Evolutionary conservation across 768 basidiomycete species (phyloP), one percentile per base, ranked within the genome.

Genomic region (Nidula microcarpa): DNA sequence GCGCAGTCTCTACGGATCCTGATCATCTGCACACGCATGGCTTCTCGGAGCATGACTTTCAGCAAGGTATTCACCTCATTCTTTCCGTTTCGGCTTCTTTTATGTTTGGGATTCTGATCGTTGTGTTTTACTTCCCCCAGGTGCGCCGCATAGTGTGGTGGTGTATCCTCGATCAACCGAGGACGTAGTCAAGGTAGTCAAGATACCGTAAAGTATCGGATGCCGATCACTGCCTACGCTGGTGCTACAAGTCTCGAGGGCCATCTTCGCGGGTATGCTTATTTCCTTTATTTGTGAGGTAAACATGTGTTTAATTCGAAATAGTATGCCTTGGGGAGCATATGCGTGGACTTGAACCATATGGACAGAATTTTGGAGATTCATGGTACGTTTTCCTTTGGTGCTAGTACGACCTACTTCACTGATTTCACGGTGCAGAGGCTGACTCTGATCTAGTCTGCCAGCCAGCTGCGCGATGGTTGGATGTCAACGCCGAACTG

Each of bases 171-270:
- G 67, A 14, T 79, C 74, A 23, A 94, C 93, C 0, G 87, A 90
- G 56, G 92, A 96, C 58, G 91, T 96, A 1, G 85, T 87, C 39
- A 77, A 81, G 58, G 78, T 93, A 47, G 87, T 95, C 47, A 81
- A 86, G 54, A 77, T 89, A 45, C 88, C 2, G 78, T 76, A 39
- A 85, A 85, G 65, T 87, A 85, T 68, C 75, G 74, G 30, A 86
- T 94, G 71, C 94, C 94, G 0, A 68, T 95, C 17, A 82, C 80
- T 1, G 80, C 91, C 2, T 94, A 87, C 66, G 84, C 86, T 0
- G 93, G 90, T 8, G 93, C 86, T 1, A 95, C 93, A 0, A 85
- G 81, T 60, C 66, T 95, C 18, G 93, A 94, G 63, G 91, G 91
- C 0, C 87, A 91, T 56, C 84, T 79, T n/a, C n/a, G n/a, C n/a